Evolutionary conservation across 176 grass and related monocot species (phyloP).

Genomic region (Hordeum marinum): DNA sequence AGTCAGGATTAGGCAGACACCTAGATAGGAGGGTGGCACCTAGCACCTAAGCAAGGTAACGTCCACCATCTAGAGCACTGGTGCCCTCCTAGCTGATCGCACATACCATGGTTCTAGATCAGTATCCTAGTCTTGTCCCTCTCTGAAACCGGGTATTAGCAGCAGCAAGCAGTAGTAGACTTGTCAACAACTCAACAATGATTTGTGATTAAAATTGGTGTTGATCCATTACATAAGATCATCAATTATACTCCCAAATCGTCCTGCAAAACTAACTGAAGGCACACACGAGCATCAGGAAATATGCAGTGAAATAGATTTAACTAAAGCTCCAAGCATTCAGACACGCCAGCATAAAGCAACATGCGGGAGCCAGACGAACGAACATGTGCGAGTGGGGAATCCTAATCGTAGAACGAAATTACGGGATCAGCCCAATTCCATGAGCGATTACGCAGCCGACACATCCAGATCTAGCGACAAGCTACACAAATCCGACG

Average conservation of each 20-base stretch:
- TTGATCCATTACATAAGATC: no score
- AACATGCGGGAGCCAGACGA: neutral
- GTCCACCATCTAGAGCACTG: neutral
- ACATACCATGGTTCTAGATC: neutral
- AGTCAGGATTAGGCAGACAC: neutral
- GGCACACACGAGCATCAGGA: neutral
- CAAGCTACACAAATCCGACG: neutral
- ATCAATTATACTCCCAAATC: neutral
- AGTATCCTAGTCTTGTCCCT: neutral
- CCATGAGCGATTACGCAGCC: neutral
- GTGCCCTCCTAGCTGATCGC: neutral
- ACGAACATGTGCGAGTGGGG: neutral
- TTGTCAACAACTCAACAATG: neutral
- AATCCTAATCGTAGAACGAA: neutral
- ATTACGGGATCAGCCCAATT: neutral
- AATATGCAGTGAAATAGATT: no score
- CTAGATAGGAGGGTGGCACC: neutral
- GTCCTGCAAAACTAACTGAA: neutral
- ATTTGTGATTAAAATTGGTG: neutral
- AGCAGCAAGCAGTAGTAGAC: constrained; percentile 3
- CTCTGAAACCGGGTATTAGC: neutral
- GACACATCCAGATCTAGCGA: neutral
- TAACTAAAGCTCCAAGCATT: neutral
- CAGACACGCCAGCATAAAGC: neutral
- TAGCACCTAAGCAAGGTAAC: neutral